phyloP scores from a whole-genome alignment of 2,329 filamentous ascomycete species.

The Aspergillaceae sp. region DNA sequence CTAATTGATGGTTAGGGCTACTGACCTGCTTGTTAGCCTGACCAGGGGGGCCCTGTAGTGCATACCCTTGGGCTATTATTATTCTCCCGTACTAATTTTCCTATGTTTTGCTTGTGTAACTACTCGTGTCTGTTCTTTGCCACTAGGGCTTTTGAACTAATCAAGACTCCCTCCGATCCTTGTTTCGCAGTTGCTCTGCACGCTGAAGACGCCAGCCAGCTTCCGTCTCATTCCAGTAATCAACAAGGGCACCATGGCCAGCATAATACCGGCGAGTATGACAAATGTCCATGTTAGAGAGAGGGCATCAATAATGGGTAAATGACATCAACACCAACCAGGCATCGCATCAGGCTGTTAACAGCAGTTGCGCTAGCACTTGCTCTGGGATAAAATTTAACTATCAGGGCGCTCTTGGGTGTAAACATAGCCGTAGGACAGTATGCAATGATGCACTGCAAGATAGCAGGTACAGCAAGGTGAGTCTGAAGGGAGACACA shows the following conservation, averaged over 20 bases:
- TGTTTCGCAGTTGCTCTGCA: no score
- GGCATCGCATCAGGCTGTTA: conserved; percentile 30
- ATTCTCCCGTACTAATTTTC: no score
- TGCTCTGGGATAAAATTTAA: conserved; percentile 28
- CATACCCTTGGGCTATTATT: no score
- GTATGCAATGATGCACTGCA: conserved; percentile 33
- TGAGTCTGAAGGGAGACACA: conserved; percentile 17
- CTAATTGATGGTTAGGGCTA: no score
- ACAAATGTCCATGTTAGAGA: conserved; percentile 21
- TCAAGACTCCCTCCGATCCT: no score
- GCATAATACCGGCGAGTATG: conserved; percentile 19
- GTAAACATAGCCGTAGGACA: conserved; percentile 28
- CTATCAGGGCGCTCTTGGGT: conserved; percentile 28
- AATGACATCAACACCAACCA: conserved; percentile 24
- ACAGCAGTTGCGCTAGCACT: conserved; percentile 30
- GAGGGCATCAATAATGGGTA: conserved; percentile 24
- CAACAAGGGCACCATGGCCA: conserved; percentile 16
- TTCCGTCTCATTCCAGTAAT: conserved; percentile 17
- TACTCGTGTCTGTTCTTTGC: no score
- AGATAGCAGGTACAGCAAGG: conserved; percentile 27
- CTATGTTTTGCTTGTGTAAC: no score
- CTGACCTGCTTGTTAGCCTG: no score
- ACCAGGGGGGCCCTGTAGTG: no score
- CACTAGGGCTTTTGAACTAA: no score
- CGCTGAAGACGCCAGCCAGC: conserved; percentile 15